Evolutionary conservation across 805 yeast genomes (phyloP).

Genomic region (Nakazawaea ambrosiae): DNA sequence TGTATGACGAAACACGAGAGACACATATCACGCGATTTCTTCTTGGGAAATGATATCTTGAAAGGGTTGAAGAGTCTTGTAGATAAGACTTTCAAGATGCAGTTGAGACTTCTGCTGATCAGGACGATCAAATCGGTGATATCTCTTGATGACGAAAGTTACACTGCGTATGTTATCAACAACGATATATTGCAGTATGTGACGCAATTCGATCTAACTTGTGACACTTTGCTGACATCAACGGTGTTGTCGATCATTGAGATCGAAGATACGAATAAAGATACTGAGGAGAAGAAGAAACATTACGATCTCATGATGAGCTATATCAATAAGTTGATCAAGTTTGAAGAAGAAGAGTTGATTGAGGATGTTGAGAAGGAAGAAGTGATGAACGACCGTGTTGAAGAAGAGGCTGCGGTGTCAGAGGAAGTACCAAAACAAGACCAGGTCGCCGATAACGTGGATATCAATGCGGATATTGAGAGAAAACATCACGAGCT

Average conservation of each 20-base stretch:
- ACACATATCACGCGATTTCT: conserved; percentile 50
- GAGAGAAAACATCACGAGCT: conserved; percentile 16
- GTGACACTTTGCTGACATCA: conserved; percentile 58
- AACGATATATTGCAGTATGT: conserved; percentile 47
- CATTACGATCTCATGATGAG: conserved; percentile 24
- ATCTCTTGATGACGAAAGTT: conserved; percentile 53
- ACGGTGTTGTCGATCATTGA: conserved; percentile 62
- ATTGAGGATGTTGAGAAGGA: conserved; percentile 8
- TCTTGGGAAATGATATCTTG: conserved; percentile 53
- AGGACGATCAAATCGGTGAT: conserved; percentile 62
- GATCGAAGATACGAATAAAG: conserved; percentile 19
- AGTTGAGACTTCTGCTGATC: conserved; percentile 59
- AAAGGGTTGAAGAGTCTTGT: conserved; percentile 48
- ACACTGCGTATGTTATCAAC: conserved; percentile 49
- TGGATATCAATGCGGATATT: conserved; percentile 9
- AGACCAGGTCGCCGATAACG: conserved; percentile 1
- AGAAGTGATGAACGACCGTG: neutral
- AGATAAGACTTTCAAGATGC: conserved; percentile 32
- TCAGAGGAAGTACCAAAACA: too few species aligned
- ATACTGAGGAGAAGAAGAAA: conserved; percentile 19
- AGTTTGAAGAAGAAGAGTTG: conserved; percentile 27
- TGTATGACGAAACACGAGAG: conserved; percentile 61
- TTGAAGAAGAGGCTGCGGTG: neutral
- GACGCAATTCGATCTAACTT: conserved; percentile 29
- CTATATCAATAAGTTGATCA: conserved; percentile 20